These are phyloP conservation scores for Trifolium fragiferum DNA, from an alignment of 306 rosid genomes.

Conservation along the genomic window DNA sequence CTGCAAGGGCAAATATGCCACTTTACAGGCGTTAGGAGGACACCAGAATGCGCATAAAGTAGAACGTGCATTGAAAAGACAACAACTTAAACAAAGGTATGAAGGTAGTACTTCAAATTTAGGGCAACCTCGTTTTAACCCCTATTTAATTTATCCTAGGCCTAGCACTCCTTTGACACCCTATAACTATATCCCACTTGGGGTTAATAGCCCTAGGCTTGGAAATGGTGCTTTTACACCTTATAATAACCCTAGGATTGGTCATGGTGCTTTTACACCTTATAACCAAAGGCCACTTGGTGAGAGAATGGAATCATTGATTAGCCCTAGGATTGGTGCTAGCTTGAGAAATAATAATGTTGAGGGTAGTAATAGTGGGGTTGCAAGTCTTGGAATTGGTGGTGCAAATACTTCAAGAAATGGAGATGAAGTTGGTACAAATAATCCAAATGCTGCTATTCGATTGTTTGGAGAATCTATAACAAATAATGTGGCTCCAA, in stretches of 20 bases:
- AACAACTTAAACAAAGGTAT: constrained; percentile 53
- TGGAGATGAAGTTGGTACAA: too few species aligned
- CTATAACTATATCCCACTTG: constrained; percentile 40
- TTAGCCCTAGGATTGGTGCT: constrained; percentile 30
- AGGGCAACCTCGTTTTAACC: constrained; percentile 24
- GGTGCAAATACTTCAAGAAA: not conserved
- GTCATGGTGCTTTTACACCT: not conserved
- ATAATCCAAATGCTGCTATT: too few species aligned
- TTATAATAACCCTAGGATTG: not conserved
- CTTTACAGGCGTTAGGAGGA: constrained; percentile 84
- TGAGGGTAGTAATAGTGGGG: not conserved
- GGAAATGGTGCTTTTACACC: not conserved
- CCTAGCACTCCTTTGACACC: constrained; percentile 20
- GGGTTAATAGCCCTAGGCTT: constrained; percentile 32
- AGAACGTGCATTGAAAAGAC: constrained; percentile 67
- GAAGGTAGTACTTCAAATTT: constrained; percentile 1
- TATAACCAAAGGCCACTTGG: constrained; percentile 43
- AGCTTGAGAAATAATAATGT: not conserved
- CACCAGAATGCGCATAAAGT: constrained; percentile 84
- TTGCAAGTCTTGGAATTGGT: not conserved
- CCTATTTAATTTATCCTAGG: constrained; percentile 50
- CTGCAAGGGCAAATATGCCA: constrained; percentile 69
- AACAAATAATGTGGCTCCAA: too few species aligned
- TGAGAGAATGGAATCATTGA: constrained; percentile 54
- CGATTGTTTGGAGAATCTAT: not conserved